These are phyloP conservation scores for Astrothelium macrocarpum DNA, from an alignment of 495 filamentous ascomycete species.

Conservation along the genomic window DNA sequence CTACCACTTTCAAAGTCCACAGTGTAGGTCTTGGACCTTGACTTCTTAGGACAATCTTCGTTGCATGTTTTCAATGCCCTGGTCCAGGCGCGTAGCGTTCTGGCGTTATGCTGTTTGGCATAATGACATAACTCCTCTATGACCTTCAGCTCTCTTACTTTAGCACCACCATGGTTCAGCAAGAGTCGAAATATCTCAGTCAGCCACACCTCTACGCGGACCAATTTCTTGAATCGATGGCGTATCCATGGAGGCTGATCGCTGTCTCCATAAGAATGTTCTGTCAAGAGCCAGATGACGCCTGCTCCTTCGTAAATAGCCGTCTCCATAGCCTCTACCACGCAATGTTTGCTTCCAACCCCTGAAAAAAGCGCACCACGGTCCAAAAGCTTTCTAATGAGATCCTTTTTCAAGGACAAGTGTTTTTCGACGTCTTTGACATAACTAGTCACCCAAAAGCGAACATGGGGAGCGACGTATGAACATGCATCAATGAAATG, in stretches of 20 bases:
- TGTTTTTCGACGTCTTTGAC: background rate
- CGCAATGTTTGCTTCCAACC: background rate
- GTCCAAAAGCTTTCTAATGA: background rate
- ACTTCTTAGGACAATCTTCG: background rate
- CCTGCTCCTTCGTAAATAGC: background rate
- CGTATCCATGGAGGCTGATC: background rate
- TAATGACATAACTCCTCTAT: background rate
- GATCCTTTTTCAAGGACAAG: background rate
- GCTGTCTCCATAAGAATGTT: background rate
- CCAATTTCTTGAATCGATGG: background rate
- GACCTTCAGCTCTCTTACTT: background rate
- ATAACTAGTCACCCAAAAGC: background rate
- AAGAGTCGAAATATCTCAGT: background rate
- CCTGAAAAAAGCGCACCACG: background rate
- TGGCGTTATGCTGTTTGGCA: background rate
- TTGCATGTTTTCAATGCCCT: background rate
- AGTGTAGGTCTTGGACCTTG: background rate
- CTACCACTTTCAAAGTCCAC: background rate
- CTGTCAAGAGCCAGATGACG: background rate
- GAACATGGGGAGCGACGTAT: background rate
- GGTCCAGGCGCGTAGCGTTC: background rate
- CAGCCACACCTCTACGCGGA: background rate
- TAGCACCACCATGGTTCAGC: background rate
- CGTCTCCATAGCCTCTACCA: background rate
- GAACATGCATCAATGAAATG: background rate